Percentiles rank a stretch among this genome's conserved stretches.
Conservation (phyloP, 495 filamentous ascomycete species). For the Aspergillus steynii region DNA sequence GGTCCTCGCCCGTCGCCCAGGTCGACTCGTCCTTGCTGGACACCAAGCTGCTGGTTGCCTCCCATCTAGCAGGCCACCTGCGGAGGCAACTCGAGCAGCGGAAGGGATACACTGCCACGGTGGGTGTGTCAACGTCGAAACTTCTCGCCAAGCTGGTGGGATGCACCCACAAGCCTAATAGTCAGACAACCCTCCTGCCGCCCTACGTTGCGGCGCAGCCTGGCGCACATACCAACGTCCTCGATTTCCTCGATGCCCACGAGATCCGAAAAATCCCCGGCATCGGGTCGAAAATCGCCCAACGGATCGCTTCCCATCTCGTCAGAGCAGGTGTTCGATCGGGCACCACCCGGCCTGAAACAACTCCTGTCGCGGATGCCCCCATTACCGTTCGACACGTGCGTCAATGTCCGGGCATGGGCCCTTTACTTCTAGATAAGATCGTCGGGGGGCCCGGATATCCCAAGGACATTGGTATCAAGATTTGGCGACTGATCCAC, state of each 20-base stretch:
- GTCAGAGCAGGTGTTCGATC: background rate
- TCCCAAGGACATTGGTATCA: constrained; percentile 65
- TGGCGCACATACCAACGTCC: constrained; percentile 49
- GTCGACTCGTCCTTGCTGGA: constrained; percentile 31
- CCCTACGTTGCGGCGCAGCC: constrained; percentile 44
- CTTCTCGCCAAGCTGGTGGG: constrained; percentile 82
- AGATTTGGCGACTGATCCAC: constrained; percentile 82
- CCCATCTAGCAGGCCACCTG: constrained; percentile 73
- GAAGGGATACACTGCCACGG: constrained; percentile 82
- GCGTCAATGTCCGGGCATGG: constrained; percentile 60
- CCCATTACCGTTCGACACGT: constrained; percentile 65
- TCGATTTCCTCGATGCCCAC: constrained; percentile 70
- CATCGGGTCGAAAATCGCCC: constrained; percentile 77
- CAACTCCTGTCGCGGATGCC: constrained; percentile 46
- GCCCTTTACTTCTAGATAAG: constrained; percentile 57
- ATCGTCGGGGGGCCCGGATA: constrained; percentile 69
- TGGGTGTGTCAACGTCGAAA: constrained; percentile 87
- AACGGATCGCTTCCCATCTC: constrained; percentile 64
- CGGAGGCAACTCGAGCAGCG: constrained; percentile 69
- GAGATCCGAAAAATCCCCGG: constrained; percentile 82
- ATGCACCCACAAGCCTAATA: constrained; percentile 79
- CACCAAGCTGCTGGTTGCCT: constrained; percentile 63
- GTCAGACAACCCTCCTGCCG: constrained; percentile 78
- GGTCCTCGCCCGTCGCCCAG: background rate
- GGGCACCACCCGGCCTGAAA: constrained; percentile 31